phyloP scores from a whole-genome alignment of 1,139 yeast genomes.

The Scheffersomyces stambukii region DNA sequence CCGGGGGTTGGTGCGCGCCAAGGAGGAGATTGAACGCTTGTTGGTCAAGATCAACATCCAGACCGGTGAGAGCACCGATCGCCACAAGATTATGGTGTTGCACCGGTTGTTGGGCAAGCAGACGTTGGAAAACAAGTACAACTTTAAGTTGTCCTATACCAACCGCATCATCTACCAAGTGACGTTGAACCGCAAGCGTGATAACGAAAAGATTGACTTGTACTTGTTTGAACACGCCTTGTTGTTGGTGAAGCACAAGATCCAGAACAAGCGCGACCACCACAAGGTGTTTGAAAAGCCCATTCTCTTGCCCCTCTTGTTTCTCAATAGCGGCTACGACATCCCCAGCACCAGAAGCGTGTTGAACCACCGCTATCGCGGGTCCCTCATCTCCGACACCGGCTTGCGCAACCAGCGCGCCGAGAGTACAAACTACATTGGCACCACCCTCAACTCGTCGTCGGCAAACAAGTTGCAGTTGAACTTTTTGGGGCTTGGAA shows the following conservation, averaged over 20 bases:
- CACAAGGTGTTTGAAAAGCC: slow-evolving; percentile 91
- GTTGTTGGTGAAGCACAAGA: slow-evolving; percentile 79
- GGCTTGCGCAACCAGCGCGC: slow-evolving; percentile 29
- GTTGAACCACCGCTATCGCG: slow-evolving; percentile 30
- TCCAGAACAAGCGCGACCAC: slow-evolving; percentile 86
- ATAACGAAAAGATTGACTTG: slow-evolving; percentile 76
- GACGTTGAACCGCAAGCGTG: slow-evolving; percentile 60
- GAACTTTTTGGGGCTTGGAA: slow-evolving; percentile 43
- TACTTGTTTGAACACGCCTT: slow-evolving; percentile 87
- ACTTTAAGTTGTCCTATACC: slow-evolving; percentile 74
- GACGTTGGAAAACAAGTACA: slow-evolving; percentile 56
- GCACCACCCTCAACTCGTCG: slow-evolving; percentile 23
- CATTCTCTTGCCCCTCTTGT: slow-evolving; percentile 80
- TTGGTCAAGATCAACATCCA: slow-evolving; percentile 81
- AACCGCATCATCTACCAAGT: slow-evolving; percentile 80
- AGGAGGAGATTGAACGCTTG: slow-evolving; percentile 70
- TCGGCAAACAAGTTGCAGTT: slow-evolving; percentile 41
- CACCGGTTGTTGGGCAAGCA: slow-evolving; percentile 79
- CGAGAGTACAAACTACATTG: slow-evolving; percentile 21
- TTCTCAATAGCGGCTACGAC: slow-evolving; percentile 74
- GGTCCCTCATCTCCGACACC: slow-evolving; percentile 38
- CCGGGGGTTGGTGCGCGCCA: slow-evolving; percentile 66
- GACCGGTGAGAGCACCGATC: slow-evolving; percentile 91
- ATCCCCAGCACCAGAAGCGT: slow-evolving; percentile 59
- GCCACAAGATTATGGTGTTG: slow-evolving; percentile 83